phyloP scores from a whole-genome alignment of 768 basidiomycete species.

The Boletus sp. region DNA sequence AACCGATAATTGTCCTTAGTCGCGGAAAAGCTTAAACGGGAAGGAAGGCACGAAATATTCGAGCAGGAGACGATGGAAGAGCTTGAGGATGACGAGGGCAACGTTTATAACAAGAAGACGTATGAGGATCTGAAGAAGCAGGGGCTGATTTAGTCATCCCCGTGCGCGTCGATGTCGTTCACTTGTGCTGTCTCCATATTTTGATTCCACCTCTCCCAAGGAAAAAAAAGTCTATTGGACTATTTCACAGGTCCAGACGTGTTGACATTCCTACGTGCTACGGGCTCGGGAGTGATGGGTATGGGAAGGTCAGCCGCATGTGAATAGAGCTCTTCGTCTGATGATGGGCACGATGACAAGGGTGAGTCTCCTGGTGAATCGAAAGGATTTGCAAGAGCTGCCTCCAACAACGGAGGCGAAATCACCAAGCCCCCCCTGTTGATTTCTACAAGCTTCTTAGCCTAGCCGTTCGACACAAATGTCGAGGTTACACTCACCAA shows the following conservation, averaged over 20 bases:
- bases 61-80: conserved; percentile 97
- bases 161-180: background rate
- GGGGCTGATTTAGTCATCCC: conserved; percentile 63
- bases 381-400: conserved; percentile 61
- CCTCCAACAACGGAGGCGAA: conserved; percentile 42
- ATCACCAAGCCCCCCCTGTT: conserved; percentile 18
- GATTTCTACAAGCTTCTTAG: conserved; percentile 11
- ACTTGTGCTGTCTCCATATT: conserved; percentile 3
- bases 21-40: conserved; percentile 95
- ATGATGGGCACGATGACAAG: conserved; percentile 71
- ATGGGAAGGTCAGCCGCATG: conserved; percentile 68
- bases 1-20: conserved; percentile 44
- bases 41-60: conserved; percentile 92
- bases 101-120: conserved; percentile 98
- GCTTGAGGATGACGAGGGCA: conserved; percentile 96
- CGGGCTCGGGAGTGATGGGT: conserved; percentile 50
- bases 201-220: background rate
- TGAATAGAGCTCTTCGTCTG: conserved; percentile 81
- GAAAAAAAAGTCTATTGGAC: background rate
- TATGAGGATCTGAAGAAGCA: conserved; percentile 97
- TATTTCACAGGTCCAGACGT: conserved; percentile 10
- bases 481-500: conserved; percentile 42
- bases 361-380: conserved; percentile 65
- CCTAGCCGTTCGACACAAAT: background rate
- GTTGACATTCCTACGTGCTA: conserved; percentile 2